Evolutionary conservation across 352 stramenopile species (phyloP).

Genomic region (Phytophthora citrophthora): DNA sequence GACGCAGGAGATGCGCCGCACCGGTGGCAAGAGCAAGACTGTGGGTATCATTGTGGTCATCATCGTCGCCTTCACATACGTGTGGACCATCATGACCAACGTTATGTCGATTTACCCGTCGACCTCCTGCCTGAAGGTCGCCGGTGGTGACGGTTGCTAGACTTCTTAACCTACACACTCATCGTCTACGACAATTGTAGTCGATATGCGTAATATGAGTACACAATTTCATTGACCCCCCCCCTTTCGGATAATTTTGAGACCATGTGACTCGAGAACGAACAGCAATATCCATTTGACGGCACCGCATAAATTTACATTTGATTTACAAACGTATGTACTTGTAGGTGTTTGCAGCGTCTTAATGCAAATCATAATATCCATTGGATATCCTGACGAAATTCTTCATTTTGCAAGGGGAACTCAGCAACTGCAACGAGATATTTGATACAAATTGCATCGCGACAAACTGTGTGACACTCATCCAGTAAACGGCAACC

Average conservation of each 20-base stretch:
- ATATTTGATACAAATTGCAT: constrained; percentile 4
- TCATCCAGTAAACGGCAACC: too few species aligned
- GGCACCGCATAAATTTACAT: background rate
- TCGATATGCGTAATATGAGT: constrained; percentile 4
- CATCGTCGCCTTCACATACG: constrained; percentile 47
- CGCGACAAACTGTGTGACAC: constrained; percentile 13
- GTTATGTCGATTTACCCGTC: constrained; percentile 55
- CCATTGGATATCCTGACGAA: background rate
- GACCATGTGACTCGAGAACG: background rate
- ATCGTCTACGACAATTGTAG: background rate
- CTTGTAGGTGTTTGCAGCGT: too few species aligned
- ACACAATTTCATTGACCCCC: constrained; percentile 12
- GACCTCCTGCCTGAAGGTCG: constrained; percentile 53
- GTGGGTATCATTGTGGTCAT: constrained; percentile 45
- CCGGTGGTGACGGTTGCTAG: constrained; percentile 47
- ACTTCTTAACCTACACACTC: constrained; percentile 1
- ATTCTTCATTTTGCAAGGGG: background rate
- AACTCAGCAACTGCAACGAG: background rate
- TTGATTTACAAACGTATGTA: too few species aligned
- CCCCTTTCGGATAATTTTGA: background rate
- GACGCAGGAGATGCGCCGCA: constrained; percentile 53
- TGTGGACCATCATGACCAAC: constrained; percentile 62
- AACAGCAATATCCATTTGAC: constrained; percentile 5
- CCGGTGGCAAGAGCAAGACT: constrained; percentile 42
- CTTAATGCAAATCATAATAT: background rate